These are phyloP conservation scores for Claviceps purpurea DNA, from an alignment of 2,329 filamentous ascomycete genomes.

Conservation along the genomic window DNA sequence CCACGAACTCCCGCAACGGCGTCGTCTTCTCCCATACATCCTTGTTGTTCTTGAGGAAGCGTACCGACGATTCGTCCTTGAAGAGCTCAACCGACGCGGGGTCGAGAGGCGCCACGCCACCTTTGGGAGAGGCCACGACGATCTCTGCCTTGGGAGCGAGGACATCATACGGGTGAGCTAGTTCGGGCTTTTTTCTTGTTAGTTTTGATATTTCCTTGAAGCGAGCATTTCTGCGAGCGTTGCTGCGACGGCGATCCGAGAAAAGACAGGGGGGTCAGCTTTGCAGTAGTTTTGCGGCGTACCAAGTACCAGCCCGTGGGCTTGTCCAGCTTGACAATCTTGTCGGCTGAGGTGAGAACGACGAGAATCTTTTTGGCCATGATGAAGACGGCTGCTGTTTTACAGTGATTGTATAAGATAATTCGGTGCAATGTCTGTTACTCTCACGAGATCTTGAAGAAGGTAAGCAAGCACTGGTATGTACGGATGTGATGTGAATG, in stretches of 20 bases:
- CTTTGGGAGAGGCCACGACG: slow-evolving; percentile 47
- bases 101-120: slow-evolving; percentile 49
- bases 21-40: slow-evolving; percentile 50
- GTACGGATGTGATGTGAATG: too few relatives aligned
- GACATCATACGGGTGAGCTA: slow-evolving; percentile 51
- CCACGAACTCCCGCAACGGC: slow-evolving; percentile 41
- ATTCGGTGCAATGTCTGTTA: too few relatives aligned
- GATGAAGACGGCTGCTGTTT: background rate
- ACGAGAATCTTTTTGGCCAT: slow-evolving; percentile 53
- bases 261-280: too few relatives aligned
- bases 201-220: background rate
- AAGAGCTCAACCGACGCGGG: slow-evolving; percentile 41
- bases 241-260: too few relatives aligned
- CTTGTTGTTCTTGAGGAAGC: slow-evolving; percentile 43
- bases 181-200: slow-evolving; percentile 33
- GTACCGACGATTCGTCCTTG: slow-evolving; percentile 38
- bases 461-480: too few relatives aligned
- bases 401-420: too few relatives aligned
- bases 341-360: slow-evolving; percentile 51
- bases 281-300: slow-evolving; percentile 9
- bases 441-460: too few relatives aligned
- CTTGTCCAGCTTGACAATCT: slow-evolving; percentile 32
- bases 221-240: too few relatives aligned
- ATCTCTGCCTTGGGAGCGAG: slow-evolving; percentile 40
- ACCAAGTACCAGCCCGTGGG: slow-evolving; percentile 62